These are phyloP conservation scores for Colletotrichum australisinense DNA, from an alignment of 2,329 filamentous ascomycete species.

Conservation along the genomic window DNA sequence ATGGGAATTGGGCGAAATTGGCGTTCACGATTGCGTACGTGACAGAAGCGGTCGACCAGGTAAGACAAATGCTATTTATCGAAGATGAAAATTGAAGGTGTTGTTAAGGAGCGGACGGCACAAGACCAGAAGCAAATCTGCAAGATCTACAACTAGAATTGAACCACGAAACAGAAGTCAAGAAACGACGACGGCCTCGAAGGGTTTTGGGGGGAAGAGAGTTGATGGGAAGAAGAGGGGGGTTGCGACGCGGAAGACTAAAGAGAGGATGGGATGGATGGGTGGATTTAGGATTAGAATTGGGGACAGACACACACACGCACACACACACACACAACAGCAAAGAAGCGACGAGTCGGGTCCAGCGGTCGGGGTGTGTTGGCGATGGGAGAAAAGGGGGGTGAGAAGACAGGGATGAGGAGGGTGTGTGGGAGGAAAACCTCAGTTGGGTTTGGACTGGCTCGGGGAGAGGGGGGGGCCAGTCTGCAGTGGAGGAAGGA, in stretches of 20 bases:
- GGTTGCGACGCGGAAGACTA: conserved; percentile 38
- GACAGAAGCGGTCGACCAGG: conserved; percentile 32
- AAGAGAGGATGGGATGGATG: conserved; percentile 35
- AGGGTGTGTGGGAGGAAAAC: conserved; percentile 24
- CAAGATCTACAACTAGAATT: conserved; percentile 66
- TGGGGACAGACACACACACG: conserved; percentile 29
- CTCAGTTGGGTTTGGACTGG: conserved; percentile 30
- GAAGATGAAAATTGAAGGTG: conserved; percentile 35
- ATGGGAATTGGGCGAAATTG: conserved; percentile 34
- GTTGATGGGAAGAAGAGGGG: conserved; percentile 43
- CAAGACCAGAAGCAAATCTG: conserved; percentile 65
- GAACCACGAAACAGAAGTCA: conserved; percentile 55
- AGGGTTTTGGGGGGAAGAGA: conserved; percentile 44
- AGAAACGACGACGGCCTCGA: conserved; percentile 40
- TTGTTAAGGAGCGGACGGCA: conserved; percentile 43
- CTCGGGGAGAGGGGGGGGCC: conserved; percentile 4
- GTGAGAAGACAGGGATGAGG: conserved; percentile 10
- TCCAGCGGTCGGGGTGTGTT: conserved; percentile 28
- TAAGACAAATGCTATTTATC: conserved; percentile 40
- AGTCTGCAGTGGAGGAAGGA: not conserved
- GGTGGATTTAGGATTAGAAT: conserved; percentile 35
- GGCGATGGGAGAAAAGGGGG: not conserved
- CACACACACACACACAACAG: conserved; percentile 20
- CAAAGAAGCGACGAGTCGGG: conserved; percentile 34
- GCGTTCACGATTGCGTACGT: conserved; percentile 33